A percentile compares a stretch with the other conserved stretches of the same genome.
These are phyloP conservation scores for Besnoitia besnoiti DNA, from an alignment of 169 alveolate species.

Conservation along the genomic window DNA sequence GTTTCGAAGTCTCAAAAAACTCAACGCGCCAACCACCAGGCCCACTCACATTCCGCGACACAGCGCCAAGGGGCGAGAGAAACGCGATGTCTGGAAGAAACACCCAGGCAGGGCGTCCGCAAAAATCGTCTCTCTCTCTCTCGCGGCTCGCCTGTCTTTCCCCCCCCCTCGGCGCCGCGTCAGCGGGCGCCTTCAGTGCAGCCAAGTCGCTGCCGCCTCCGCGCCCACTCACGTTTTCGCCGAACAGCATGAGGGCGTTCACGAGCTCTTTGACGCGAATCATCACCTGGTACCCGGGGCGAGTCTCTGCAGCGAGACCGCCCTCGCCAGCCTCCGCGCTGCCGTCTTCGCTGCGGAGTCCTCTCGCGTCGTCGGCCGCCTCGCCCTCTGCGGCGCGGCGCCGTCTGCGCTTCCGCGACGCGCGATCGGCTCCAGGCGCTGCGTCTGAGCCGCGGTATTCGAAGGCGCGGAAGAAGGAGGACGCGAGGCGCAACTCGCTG, in stretches of 20 bases:
- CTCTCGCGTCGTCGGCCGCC: background rate
- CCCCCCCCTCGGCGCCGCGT: background rate
- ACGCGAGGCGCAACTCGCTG: background rate
- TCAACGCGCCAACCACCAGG: too few species aligned
- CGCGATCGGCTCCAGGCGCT: background rate
- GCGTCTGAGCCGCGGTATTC: background rate
- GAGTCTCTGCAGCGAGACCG: background rate
- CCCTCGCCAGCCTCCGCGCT: background rate
- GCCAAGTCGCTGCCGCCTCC: background rate
- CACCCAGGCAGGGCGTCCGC: too few species aligned
- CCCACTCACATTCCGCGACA: too few species aligned
- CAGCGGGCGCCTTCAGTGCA: too few species aligned
- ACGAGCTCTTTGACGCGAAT: background rate
- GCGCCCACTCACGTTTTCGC: background rate
- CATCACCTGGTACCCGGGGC: slow-evolving; percentile 6
- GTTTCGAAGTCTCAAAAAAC: too few species aligned
- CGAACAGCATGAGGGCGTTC: slow-evolving; percentile 4
- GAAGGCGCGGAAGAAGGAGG: background rate
- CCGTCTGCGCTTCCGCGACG: background rate
- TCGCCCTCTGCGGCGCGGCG: background rate
- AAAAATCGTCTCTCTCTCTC: background rate
- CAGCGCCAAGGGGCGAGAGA: too few species aligned
- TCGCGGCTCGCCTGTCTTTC: background rate
- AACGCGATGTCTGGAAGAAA: too few species aligned
- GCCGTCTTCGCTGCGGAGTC: background rate